Evolutionary conservation across 2,329 filamentous ascomycete genomes (phyloP).

Genomic region (Lecanosticta acicola): DNA sequence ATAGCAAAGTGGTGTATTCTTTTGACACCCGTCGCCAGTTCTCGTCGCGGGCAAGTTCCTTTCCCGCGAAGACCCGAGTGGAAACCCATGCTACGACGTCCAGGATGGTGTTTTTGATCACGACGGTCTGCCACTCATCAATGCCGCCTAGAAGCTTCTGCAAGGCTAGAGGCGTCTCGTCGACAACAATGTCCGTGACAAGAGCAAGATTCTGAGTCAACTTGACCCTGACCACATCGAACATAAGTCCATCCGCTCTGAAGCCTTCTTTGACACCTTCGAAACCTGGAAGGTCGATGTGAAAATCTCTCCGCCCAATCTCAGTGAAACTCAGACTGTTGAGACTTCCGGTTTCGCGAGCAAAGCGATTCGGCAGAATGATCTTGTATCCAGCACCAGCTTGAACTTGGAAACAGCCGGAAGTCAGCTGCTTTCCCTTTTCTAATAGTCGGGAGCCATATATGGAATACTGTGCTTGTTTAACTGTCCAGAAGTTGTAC

Average conservation of each 20-base stretch:
- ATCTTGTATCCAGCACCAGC: constrained; percentile 17
- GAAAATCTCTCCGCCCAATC: not conserved
- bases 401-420: constrained; percentile 19
- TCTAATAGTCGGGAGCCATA: no score
- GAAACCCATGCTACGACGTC: constrained; percentile 37
- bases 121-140: constrained; percentile 8
- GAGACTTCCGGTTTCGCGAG: constrained; percentile 19
- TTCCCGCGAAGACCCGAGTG: constrained; percentile 36
- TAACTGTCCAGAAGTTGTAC: no score
- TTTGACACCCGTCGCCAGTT: constrained; percentile 35
- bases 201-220: constrained; percentile 24
- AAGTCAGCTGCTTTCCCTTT: no score
- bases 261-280: constrained; percentile 2
- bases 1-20: constrained; percentile 32
- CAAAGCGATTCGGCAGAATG: constrained; percentile 12
- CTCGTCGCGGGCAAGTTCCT: constrained; percentile 32
- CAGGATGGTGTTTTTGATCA: constrained; percentile 22
- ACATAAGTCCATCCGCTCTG: not conserved
- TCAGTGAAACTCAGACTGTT: constrained; percentile 9
- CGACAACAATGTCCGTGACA: constrained; percentile 21
- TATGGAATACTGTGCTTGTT: no score
- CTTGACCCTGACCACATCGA: constrained; percentile 11
- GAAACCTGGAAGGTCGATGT: not conserved
- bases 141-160: not conserved
- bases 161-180: constrained; percentile 9